Conservation (phyloP, 169 alveolate species). For the Amoebophrya sp. region DNA sequence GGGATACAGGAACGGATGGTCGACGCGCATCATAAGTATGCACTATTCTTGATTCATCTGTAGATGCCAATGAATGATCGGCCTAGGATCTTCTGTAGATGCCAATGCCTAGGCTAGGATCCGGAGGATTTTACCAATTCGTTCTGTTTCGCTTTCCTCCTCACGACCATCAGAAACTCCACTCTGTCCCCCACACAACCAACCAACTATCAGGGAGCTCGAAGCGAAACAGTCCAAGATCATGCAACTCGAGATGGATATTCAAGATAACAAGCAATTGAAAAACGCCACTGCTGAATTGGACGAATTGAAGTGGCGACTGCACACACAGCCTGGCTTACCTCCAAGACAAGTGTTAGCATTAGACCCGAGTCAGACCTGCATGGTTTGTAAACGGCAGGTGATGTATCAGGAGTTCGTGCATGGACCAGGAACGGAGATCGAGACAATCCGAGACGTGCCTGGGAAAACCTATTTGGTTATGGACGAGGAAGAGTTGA, state of each 20-base stretch:
- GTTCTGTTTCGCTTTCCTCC: no score
- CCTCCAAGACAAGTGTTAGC: neutral
- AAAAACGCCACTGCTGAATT: neutral
- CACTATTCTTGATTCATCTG: no score
- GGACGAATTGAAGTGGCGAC: neutral
- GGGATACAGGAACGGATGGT: neutral
- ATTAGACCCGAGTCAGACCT: neutral
- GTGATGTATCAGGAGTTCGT: neutral
- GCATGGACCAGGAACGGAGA: neutral
- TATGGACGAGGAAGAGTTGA: no score
- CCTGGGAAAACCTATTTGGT: neutral
- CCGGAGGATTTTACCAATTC: no score
- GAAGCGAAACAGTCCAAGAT: neutral
- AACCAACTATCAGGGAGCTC: no score
- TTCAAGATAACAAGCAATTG: neutral
- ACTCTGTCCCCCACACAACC: no score
- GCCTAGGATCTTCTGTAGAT: no score
- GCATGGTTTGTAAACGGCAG: neutral
- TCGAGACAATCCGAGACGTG: neutral
- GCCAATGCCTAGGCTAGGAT: no score
- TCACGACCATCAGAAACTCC: no score
- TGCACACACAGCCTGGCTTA: neutral
- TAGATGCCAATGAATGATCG: no score
- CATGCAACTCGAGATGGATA: neutral
- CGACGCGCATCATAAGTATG: neutral